Evolutionary conservation across 306 rosid genomes (phyloP).

Genomic region (Mucuna pruriens): DNA sequence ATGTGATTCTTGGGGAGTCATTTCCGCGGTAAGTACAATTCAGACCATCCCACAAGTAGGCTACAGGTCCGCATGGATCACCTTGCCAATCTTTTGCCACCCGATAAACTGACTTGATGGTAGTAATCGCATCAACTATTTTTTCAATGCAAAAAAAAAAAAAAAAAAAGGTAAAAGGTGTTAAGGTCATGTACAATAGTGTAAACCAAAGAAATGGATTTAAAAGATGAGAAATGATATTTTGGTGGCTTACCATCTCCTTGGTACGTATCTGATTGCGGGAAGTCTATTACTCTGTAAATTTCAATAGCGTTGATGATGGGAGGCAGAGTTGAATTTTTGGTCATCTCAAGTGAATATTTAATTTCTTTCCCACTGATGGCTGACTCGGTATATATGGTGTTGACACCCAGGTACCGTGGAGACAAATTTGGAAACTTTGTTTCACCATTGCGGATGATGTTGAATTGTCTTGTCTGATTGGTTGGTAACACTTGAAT

Average conservation of each 20-base stretch:
- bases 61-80: constrained; percentile 56
- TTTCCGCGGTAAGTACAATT: constrained; percentile 36
- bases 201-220: neutral
- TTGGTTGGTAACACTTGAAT: constrained; percentile 13
- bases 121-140: constrained; percentile 53
- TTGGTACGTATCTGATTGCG: constrained; percentile 32
- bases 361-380: neutral
- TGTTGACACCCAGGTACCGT: fast-evolving
- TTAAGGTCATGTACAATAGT: neutral
- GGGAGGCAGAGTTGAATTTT: constrained; percentile 45
- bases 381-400: neutral
- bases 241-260: constrained; percentile 42
- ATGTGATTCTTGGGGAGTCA: constrained; percentile 42
- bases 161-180: neutral
- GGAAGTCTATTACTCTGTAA: neutral
- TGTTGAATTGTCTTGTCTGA: constrained; percentile 39
- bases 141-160: neutral
- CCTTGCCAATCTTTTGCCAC: constrained; percentile 58
- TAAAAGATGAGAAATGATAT: neutral
- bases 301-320: constrained; percentile 45
- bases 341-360: neutral
- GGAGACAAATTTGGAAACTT: neutral
- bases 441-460: neutral
- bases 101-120: constrained; percentile 49
- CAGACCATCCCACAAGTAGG: constrained; percentile 54